Conservation (phyloP, 768 basidiomycete species). For the Phallus indusiatus region DNA sequence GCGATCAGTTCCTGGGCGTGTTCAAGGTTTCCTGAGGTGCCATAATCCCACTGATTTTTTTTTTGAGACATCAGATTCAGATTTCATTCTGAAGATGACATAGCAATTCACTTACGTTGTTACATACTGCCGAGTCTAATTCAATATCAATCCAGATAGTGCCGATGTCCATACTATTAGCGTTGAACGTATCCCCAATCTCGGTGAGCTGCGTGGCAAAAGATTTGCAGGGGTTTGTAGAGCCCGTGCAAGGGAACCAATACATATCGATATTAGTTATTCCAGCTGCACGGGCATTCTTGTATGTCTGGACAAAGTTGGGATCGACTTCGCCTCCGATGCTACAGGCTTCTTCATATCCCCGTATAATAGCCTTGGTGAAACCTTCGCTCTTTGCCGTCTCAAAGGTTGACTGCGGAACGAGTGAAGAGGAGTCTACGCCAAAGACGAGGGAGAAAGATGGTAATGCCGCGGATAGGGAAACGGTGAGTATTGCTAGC, state of each 20-base stretch:
- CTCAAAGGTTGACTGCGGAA: background rate
- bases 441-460: background rate
- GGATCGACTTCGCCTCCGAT: constrained; percentile 6
- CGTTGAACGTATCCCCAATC: constrained; percentile 4
- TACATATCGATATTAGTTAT: constrained; percentile 8
- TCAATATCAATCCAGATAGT: constrained; percentile 5
- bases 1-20: constrained; percentile 1
- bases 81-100: background rate
- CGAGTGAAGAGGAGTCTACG: background rate
- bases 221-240: background rate
- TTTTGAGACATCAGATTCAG: background rate
- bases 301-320: constrained; percentile 8
- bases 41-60: constrained; percentile 5
- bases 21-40: background rate
- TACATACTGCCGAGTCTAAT: background rate
- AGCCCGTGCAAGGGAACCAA: constrained; percentile 2
- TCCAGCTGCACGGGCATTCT: constrained; percentile 9
- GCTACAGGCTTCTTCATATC: background rate
- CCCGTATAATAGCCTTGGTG: background rate
- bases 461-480: background rate
- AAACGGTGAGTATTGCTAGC: background rate
- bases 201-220: background rate
- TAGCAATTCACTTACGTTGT: background rate
- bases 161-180: constrained; percentile 9
- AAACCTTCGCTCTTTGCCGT: background rate